Evolutionary conservation across 2,329 filamentous ascomycete species (phyloP), one percentile per base, ranked within the genome.

Genomic region (Cercospora zeae-maydis): DNA sequence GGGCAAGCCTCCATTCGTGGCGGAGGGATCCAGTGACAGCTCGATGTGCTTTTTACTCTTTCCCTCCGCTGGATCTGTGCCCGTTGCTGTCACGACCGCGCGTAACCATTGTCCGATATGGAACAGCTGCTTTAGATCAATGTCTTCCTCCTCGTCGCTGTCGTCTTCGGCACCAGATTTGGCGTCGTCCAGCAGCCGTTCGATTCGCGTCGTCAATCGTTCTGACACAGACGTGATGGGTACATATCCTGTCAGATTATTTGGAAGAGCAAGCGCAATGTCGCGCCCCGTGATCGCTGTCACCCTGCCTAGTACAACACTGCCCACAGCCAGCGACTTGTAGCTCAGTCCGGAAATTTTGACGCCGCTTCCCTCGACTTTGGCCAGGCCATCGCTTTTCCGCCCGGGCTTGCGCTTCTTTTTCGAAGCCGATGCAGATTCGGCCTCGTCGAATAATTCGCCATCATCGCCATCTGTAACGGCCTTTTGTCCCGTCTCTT

Each of bases 201-300:
- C 88, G 39, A 99, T 84, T 67, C 87, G 88, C 66, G 88, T 80
- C 31, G 90, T 96, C 66, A 98, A 80, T 67, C 85, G 81, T 63
- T 91, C 86, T 2, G 95, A 99, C 56, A 99, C 85, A n/a, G 91
- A 86, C n/a, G 93, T 96, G 68, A 98, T 87, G 19, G 95, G 88
- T 6, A 96, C 88, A 75, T 92, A 95, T 53, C 95, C 96, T 53
- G 86, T 88, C 33, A 99, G 84, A 75, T 96, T 98, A 78, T 99
- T 99, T 14, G 95, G 93, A 10, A 99, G 82, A 19, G 92, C 87
- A 59, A 99, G 80, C 52, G 88, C 86, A 69, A 99, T 80, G 73
- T 96, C 88, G 71, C 92, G 84, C 60, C 86, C 80, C 67, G 89
- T 93, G 75, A 99, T 92, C 65, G 89, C 86, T 42, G 86, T 88